phyloP scores from a whole-genome alignment of 164 flowering plant genomes.

The Vitis labrusca region DNA sequence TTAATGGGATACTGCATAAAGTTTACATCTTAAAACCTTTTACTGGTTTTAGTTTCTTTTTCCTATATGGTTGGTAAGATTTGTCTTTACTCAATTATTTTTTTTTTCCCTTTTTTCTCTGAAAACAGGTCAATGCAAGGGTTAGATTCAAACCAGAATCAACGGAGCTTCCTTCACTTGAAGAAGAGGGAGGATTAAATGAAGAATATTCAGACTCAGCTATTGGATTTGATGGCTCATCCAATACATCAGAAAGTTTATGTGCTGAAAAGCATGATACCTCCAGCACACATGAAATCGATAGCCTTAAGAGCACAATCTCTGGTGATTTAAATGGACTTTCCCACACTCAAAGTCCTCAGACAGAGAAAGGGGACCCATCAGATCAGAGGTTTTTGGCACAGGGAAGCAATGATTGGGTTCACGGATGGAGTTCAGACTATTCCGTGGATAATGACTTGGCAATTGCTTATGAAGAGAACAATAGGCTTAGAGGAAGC shows the following conservation, averaged over 20 bases:
- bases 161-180: constrained; percentile 52
- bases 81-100: neutral
- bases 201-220: constrained; percentile 71
- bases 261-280: constrained; percentile 79
- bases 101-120: constrained; percentile 10
- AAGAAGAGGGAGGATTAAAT: constrained; percentile 49
- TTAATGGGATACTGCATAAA: neutral
- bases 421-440: constrained; percentile 70
- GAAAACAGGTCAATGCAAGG: constrained; percentile 55
- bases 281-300: constrained; percentile 65
- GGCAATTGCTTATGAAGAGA: constrained; percentile 69
- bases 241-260: constrained; percentile 80
- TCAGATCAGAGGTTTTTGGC: constrained; percentile 40
- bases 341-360: constrained; percentile 51
- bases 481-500: constrained; percentile 60
- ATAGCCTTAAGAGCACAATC: constrained; percentile 62
- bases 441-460: constrained; percentile 54
- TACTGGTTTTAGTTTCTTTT: neutral
- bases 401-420: constrained; percentile 62
- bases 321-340: constrained; percentile 65
- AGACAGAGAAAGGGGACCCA: constrained; percentile 51
- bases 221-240: constrained; percentile 72
- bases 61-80: neutral
- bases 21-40: neutral
- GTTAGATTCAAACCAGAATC: constrained; percentile 57